Conservation (phyloP, 192 early-diverging fungal species). For the Gryganskiella cystojenkinii region DNA sequence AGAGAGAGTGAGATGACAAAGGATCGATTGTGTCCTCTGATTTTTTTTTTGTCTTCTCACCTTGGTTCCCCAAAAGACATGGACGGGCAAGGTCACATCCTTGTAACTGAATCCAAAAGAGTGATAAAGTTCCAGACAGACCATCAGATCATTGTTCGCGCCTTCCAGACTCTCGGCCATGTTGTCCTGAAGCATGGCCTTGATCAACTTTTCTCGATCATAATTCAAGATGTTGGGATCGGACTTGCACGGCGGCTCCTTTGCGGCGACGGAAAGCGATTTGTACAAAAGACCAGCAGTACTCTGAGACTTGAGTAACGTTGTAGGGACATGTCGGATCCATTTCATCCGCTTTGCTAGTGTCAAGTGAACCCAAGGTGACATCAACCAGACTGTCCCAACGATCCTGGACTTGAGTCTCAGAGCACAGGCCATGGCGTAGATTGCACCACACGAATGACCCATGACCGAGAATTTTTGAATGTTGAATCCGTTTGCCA, state of each 20-base stretch:
- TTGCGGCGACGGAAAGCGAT: constrained; percentile 45
- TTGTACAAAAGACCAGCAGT: constrained; percentile 52
- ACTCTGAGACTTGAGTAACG: constrained; percentile 44
- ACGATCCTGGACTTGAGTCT: constrained; percentile 47
- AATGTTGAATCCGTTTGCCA: constrained; percentile 55
- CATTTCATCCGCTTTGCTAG: constrained; percentile 56
- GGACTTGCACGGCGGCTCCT: constrained; percentile 43
- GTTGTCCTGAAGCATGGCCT: constrained; percentile 53
- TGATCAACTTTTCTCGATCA: constrained; percentile 50
- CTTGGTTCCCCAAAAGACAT: constrained; percentile 59
- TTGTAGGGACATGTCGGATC: constrained; percentile 54
- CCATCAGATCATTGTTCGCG: constrained; percentile 55
- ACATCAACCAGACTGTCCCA: constrained; percentile 56
- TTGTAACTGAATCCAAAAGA: constrained; percentile 57
- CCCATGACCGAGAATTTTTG: constrained; percentile 58
- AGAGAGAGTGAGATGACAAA: too few relatives aligned
- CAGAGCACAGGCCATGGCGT: constrained; percentile 56
- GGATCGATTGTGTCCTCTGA: too few relatives aligned
- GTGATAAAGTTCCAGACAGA: constrained; percentile 51
- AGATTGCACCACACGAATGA: constrained; percentile 55
- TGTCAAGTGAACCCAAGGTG: constrained; percentile 54
- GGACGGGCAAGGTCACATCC: constrained; percentile 55
- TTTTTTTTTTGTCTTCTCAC: too few relatives aligned
- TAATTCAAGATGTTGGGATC: constrained; percentile 42
- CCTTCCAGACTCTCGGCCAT: constrained; percentile 52